A percentile compares a stretch with the other conserved stretches of the same genome.
Conservation (phyloP, 345 rosid genomes). For the Gossypium anomalum region DNA sequence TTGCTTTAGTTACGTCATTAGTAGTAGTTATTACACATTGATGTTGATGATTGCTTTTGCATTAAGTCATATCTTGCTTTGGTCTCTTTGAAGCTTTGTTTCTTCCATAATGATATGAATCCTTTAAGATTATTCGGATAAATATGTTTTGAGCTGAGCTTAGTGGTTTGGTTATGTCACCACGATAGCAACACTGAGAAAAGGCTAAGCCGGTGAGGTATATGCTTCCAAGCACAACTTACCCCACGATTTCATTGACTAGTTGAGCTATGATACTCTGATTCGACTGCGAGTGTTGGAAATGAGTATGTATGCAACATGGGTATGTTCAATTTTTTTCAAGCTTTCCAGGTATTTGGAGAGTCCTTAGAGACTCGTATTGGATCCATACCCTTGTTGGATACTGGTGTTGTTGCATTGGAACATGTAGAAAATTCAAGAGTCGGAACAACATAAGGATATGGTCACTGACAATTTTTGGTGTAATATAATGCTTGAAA, state of each 20-base stretch:
- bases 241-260: slow-evolving; percentile 10
- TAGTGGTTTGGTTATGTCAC: not conserved
- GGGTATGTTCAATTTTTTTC: not conserved
- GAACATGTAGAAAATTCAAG: not conserved
- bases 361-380: not conserved
- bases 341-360: not conserved
- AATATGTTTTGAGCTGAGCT: not conserved
- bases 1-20: not conserved
- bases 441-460: too few relatives aligned
- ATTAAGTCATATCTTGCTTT: not conserved
- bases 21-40: not conserved
- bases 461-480: not conserved
- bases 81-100: slow-evolving; percentile 4
- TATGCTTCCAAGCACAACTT: not conserved
- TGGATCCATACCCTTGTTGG: not conserved
- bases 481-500: not conserved
- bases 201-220: not conserved
- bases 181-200: not conserved
- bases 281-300: not conserved
- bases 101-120: not conserved
- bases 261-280: not conserved
- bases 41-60: slow-evolving; percentile 3
- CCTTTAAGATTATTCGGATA: not conserved
- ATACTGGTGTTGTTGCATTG: slow-evolving; percentile 7
- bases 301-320: not conserved